phyloP scores from a whole-genome alignment of 345 rosid genomes.

The Populus ilicifolia region DNA sequence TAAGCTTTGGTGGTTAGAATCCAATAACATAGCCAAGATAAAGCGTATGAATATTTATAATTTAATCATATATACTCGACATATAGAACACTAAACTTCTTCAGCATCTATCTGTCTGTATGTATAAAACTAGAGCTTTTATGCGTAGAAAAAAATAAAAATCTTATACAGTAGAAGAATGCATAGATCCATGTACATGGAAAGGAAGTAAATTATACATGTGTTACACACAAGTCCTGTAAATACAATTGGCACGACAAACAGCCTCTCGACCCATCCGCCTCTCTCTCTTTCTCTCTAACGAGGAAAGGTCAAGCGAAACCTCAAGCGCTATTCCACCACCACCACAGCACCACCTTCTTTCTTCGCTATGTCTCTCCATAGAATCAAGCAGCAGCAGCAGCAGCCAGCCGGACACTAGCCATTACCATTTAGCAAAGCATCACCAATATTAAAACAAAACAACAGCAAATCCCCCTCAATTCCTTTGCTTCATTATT shows the following conservation, averaged over 20 bases:
- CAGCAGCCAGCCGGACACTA: not conserved
- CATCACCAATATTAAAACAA: not conserved
- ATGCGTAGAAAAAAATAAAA: not conserved
- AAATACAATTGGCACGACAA: not conserved
- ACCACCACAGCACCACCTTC: not conserved
- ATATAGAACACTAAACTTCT: too few species aligned
- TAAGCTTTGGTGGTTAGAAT: too few species aligned
- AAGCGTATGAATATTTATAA: too few species aligned
- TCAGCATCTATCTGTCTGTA: too few species aligned
- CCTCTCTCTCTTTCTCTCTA: not conserved
- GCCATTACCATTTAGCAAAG: not conserved
- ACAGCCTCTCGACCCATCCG: conserved; percentile 10
- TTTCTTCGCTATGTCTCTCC: not conserved
- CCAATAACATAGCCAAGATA: too few species aligned
- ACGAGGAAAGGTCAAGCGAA: conserved; percentile 7
- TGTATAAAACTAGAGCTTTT: not conserved
- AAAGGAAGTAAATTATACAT: not conserved
- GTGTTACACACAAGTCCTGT: not conserved
- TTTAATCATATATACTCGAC: too few species aligned
- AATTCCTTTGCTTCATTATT: not conserved
- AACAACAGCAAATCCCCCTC: not conserved
- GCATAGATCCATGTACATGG: not conserved
- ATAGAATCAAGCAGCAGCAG: not conserved
- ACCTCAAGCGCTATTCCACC: not conserved
- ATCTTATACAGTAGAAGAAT: not conserved